Evolutionary conservation across 805 yeast species (phyloP).

Genomic region (Kuraishia piskuri): DNA sequence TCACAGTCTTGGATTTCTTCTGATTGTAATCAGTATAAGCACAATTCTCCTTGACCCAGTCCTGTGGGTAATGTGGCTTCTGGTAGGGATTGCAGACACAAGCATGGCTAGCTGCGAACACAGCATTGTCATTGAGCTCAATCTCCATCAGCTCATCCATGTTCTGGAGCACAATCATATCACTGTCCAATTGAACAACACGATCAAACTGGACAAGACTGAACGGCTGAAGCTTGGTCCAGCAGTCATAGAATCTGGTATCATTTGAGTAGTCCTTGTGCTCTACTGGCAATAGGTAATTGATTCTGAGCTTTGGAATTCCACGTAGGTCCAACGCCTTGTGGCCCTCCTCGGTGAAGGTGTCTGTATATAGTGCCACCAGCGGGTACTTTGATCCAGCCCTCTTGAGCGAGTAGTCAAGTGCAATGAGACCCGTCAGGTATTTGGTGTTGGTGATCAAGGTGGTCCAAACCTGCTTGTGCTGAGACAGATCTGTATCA

Average conservation of each 20-base stretch:
- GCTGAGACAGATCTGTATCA: conserved; percentile 11
- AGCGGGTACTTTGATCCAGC: conserved; percentile 39
- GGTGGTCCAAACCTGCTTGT: conserved; percentile 41
- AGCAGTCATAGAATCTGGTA: conserved; percentile 49
- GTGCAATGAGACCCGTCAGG: conserved; percentile 40
- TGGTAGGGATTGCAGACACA: conserved; percentile 54
- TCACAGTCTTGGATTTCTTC: conserved; percentile 10
- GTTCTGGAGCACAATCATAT: conserved; percentile 47
- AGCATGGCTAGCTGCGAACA: conserved; percentile 52
- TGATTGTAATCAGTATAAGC: conserved; percentile 32
- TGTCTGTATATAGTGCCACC: conserved; percentile 44
- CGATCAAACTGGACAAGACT: conserved; percentile 40
- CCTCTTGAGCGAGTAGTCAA: conserved; percentile 36
- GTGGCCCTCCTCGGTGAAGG: conserved; percentile 31
- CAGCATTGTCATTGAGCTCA: conserved; percentile 23
- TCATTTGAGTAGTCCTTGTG: conserved; percentile 39
- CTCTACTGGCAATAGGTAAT: conserved; percentile 32
- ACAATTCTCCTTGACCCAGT: conserved; percentile 46
- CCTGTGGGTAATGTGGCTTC: conserved; percentile 41
- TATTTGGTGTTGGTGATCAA: conserved; percentile 44
- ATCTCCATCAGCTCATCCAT: conserved; percentile 54
- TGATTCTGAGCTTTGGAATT: conserved; percentile 32
- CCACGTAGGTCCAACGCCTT: conserved; percentile 27
- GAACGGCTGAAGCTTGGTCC: conserved; percentile 54
- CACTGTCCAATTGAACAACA: conserved; percentile 48